phyloP scores from a whole-genome alignment of 176 grass and related monocot species.

The Tillandsia fasciculata region DNA sequence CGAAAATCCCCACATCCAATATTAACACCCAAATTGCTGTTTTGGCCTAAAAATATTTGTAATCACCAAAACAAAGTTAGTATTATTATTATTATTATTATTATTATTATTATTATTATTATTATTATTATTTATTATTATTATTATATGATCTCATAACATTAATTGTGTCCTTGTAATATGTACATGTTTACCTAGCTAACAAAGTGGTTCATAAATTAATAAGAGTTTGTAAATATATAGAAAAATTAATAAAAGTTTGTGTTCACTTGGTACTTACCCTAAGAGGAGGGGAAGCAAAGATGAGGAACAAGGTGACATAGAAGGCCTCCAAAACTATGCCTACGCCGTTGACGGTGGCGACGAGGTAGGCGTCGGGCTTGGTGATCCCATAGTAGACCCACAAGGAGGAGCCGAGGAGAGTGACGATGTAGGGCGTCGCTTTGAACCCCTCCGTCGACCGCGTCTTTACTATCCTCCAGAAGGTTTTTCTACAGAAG shows the following conservation, averaged over 20 bases:
- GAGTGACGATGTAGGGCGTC: constrained; percentile 38
- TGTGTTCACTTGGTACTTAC: constrained; percentile 15
- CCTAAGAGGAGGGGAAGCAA: constrained; percentile 29
- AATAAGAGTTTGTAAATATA: neutral
- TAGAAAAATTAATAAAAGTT: neutral
- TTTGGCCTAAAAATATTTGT: constrained; percentile 16
- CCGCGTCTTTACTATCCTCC: constrained; percentile 29
- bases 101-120: too few relatives aligned
- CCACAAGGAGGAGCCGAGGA: constrained; percentile 48
- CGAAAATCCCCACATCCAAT: constrained; percentile 45
- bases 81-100: too few relatives aligned
- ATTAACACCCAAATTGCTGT: constrained; percentile 23
- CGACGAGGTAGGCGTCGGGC: constrained; percentile 46
- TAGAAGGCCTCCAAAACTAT: constrained; percentile 47
- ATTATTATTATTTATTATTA: too few relatives aligned
- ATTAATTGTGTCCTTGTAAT: neutral
- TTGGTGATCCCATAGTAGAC: constrained; percentile 70
- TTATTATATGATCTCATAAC: neutral
- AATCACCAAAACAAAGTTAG: neutral
- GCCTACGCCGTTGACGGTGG: constrained; percentile 48
- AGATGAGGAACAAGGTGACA: constrained; percentile 39
- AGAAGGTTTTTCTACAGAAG: constrained; percentile 42
- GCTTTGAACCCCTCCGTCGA: constrained; percentile 53
- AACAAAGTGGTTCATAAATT: neutral
- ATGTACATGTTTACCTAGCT: too few relatives aligned